These are phyloP conservation scores for Pseudophaeomoniella oleicola DNA, from an alignment of 2,329 filamentous ascomycete species.

Conservation along the genomic window DNA sequence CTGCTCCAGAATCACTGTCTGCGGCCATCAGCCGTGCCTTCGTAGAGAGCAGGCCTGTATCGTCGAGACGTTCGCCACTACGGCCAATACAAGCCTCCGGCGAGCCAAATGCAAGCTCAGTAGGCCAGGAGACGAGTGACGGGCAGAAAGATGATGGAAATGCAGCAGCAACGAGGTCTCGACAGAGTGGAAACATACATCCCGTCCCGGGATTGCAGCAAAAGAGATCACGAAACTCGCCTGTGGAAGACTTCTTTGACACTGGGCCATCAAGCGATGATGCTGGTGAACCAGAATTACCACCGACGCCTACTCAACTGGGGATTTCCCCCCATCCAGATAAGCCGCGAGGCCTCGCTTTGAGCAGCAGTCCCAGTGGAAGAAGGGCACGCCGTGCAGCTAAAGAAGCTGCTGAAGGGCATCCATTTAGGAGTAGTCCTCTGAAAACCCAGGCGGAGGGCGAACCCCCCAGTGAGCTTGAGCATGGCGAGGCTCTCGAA, in stretches of 20 bases:
- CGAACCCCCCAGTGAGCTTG: neutral
- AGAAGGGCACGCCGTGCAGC: constrained; percentile 6
- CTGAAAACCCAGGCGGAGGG: constrained; percentile 7
- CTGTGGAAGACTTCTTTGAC: neutral
- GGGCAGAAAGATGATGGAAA: neutral
- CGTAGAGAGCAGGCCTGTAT: neutral
- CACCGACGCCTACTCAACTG: constrained; percentile 12
- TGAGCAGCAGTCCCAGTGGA: constrained; percentile 10
- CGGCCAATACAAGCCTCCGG: neutral
- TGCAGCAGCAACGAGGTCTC: neutral
- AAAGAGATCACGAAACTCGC: neutral
- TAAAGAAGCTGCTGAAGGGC: neutral
- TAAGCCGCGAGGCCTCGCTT: constrained; percentile 10
- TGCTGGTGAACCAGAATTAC: constrained; percentile 8
- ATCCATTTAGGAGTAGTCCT: constrained; percentile 9
- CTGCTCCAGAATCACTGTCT: neutral
- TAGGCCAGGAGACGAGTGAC: neutral
- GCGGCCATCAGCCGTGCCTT: neutral
- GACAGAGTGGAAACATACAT: neutral
- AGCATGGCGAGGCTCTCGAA: neutral
- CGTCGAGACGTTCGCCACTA: neutral
- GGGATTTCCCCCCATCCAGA: constrained; percentile 8
- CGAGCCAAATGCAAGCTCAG: neutral
- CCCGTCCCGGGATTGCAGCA: neutral
- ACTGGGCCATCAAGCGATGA: neutral